Evolutionary conservation across 1,284 basidiomycete species (phyloP).

Genomic region (Fomitiporia mediterranea): DNA sequence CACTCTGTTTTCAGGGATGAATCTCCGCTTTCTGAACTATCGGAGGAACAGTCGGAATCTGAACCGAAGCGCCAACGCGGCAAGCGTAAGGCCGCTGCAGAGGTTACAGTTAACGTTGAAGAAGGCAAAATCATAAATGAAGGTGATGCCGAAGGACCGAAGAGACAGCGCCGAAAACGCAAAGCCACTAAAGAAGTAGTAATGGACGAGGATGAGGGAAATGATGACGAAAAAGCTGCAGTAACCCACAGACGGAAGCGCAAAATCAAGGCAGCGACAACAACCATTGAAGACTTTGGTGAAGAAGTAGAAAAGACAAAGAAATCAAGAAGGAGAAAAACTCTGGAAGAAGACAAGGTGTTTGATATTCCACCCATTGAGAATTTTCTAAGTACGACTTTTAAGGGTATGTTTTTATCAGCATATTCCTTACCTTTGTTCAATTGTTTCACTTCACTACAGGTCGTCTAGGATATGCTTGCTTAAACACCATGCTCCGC

Average conservation of each 20-base stretch:
- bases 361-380: slow-evolving; percentile 72
- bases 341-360: slow-evolving; percentile 49
- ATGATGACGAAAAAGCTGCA: background rate
- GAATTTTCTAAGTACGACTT: slow-evolving; percentile 52
- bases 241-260: background rate
- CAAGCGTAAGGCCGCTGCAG: background rate
- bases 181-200: background rate
- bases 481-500: slow-evolving; percentile 79
- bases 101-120: background rate
- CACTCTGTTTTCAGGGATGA: background rate
- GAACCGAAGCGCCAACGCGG: background rate
- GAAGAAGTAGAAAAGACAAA: slow-evolving; percentile 25
- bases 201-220: slow-evolving; percentile 1
- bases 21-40: background rate
- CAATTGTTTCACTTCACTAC: slow-evolving; percentile 17
- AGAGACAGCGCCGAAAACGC: slow-evolving; percentile 3
- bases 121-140: background rate
- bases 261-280: background rate
- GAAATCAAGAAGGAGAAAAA: slow-evolving; percentile 39
- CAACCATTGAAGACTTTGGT: background rate
- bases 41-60: background rate
- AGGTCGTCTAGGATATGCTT: slow-evolving; percentile 76
- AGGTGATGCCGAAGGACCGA: background rate
- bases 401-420: slow-evolving; percentile 45
- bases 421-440: slow-evolving; percentile 10